These are phyloP conservation scores for Suillus decipiens DNA, from an alignment of 768 basidiomycete species.

Conservation along the genomic window DNA sequence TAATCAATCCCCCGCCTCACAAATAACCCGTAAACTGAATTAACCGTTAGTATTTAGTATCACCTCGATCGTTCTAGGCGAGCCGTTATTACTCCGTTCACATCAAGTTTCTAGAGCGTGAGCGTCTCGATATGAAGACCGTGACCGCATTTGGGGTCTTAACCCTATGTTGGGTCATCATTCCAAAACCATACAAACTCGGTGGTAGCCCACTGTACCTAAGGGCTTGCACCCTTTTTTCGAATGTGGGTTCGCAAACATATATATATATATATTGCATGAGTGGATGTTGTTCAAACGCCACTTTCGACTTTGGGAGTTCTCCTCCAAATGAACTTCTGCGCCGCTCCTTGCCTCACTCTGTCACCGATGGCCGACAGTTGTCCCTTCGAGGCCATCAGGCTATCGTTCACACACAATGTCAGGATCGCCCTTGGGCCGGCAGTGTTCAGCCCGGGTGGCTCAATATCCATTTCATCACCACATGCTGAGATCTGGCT, in stretches of 20 bases:
- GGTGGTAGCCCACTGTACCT: slow-evolving; percentile 1
- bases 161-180: neutral
- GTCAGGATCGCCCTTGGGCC: slow-evolving; percentile 35
- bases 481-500: slow-evolving; percentile 51
- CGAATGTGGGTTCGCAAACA: slow-evolving; percentile 1
- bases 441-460: slow-evolving; percentile 31
- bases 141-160: slow-evolving; percentile 2
- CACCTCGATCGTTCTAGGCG: neutral
- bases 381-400: slow-evolving; percentile 41
- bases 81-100: slow-evolving; percentile 3
- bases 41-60: slow-evolving; percentile 7
- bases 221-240: slow-evolving; percentile 5
- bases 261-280: slow-evolving; percentile 1
- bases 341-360: slow-evolving; percentile 32
- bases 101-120: slow-evolving; percentile 4
- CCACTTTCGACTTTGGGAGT: neutral
- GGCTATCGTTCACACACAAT: slow-evolving; percentile 33
- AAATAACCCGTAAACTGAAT: slow-evolving; percentile 3
- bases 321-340: slow-evolving; percentile 25
- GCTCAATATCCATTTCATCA: slow-evolving; percentile 41
- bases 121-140: neutral
- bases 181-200: neutral
- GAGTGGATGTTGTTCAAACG: neutral
- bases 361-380: slow-evolving; percentile 37
- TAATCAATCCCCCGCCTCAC: slow-evolving; percentile 1